These are phyloP conservation scores for Pichia kudriavzevii DNA, from an alignment of 1,139 yeast species.

Conservation along the genomic window DNA sequence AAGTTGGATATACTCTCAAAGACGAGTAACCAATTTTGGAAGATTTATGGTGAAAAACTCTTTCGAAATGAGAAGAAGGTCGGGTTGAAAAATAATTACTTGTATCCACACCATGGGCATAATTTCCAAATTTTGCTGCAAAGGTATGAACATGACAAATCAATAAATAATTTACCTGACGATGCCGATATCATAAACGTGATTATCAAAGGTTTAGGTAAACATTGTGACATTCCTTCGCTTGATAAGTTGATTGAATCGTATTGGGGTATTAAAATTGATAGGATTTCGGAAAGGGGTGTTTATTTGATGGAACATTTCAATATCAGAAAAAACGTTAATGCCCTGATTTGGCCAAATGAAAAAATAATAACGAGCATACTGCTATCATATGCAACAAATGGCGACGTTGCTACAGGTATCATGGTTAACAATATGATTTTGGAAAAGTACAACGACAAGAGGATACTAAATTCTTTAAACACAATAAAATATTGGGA, in stretches of 20 bases:
- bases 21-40: slow-evolving; percentile 22
- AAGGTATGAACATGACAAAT: slow-evolving; percentile 9
- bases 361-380: slow-evolving; percentile 19
- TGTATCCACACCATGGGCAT: slow-evolving; percentile 15
- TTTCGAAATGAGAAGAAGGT: slow-evolving; percentile 13
- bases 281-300: slow-evolving; percentile 3
- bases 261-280: slow-evolving; percentile 23
- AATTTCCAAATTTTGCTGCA: slow-evolving; percentile 8
- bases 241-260: slow-evolving; percentile 19
- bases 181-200: slow-evolving; percentile 1
- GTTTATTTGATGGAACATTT: slow-evolving; percentile 8
- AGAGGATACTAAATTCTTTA: slow-evolving; percentile 15
- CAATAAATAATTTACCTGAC: slow-evolving; percentile 10
- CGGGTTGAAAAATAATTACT: slow-evolving; percentile 12
- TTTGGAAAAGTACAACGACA: slow-evolving; percentile 18
- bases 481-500: slow-evolving; percentile 22
- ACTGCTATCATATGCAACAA: slow-evolving; percentile 23
- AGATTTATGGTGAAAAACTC: slow-evolving; percentile 18
- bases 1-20: slow-evolving; percentile 22
- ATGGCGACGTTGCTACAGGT: slow-evolving; percentile 22
- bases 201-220: slow-evolving; percentile 11
- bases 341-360: slow-evolving; percentile 18
- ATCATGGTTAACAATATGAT: slow-evolving; percentile 20
- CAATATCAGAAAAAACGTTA: slow-evolving; percentile 6
- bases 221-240: slow-evolving; percentile 17